A percentile compares a stretch with the other conserved stretches of the same genome.
Evolutionary conservation across 2,329 filamentous ascomycete genomes (phyloP).

Genomic region (Westerdykella ornata): DNA sequence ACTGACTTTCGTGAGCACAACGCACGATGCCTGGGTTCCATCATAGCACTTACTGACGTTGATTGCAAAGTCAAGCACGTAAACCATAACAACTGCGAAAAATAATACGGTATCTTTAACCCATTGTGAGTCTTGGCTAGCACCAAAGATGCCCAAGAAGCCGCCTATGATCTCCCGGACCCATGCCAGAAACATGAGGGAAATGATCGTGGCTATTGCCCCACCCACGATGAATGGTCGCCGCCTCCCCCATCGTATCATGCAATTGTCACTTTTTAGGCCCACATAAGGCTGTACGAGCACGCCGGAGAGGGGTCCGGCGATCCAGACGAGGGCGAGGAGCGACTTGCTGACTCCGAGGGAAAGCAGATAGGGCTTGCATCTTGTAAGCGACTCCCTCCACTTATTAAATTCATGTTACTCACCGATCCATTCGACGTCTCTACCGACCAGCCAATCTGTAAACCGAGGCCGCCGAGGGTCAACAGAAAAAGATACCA

Average conservation of each 20-base stretch:
- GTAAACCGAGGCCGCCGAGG: constrained; percentile 75
- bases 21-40: neutral
- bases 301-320: constrained; percentile 49
- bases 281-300: constrained; percentile 51
- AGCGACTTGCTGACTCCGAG: constrained; percentile 49
- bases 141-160: constrained; percentile 63
- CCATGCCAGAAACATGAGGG: constrained; percentile 47
- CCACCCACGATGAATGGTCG: constrained; percentile 49
- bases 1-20: constrained; percentile 44
- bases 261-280: constrained; percentile 47
- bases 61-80: constrained; percentile 87
- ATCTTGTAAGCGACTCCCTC: too few relatives aligned
- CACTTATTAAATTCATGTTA: constrained; percentile 5
- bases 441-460: constrained; percentile 94
- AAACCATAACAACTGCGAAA: constrained; percentile 78
- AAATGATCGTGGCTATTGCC: constrained; percentile 44
- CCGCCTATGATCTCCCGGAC: constrained; percentile 53
- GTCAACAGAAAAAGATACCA: constrained; percentile 85
- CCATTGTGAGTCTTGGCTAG: constrained; percentile 55
- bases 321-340: constrained; percentile 50
- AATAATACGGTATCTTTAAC: constrained; percentile 64
- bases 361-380: constrained; percentile 47
- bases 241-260: constrained; percentile 45
- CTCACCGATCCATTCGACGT: constrained; percentile 78
- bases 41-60: constrained; percentile 62